Conservation (phyloP, 345 rosid species). For the Melaleuca quinquenervia region DNA sequence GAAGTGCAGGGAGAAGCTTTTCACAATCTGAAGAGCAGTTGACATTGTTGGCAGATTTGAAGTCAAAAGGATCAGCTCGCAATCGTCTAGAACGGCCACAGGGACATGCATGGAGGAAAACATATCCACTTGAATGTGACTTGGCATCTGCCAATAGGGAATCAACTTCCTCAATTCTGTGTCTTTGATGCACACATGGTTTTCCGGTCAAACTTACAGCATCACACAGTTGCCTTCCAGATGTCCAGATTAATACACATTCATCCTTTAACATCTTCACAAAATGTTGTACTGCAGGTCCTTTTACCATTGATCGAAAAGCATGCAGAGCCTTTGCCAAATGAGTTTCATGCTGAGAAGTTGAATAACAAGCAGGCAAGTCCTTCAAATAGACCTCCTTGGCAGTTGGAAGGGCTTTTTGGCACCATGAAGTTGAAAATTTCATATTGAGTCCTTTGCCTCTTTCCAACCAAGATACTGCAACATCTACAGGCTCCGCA, state of each 20-base stretch:
- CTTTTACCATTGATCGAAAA: constrained; percentile 70
- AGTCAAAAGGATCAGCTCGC: constrained; percentile 62
- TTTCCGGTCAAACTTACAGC: constrained; percentile 85
- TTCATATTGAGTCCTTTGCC: constrained; percentile 54
- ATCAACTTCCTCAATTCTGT: constrained; percentile 18
- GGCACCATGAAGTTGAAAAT: constrained; percentile 72
- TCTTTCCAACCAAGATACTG: constrained; percentile 53
- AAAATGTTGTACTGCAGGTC: constrained; percentile 53
- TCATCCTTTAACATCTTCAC: constrained; percentile 59
- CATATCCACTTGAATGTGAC: constrained; percentile 69
- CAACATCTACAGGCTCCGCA: constrained; percentile 40
- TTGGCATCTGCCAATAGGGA: constrained; percentile 12
- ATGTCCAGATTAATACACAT: constrained; percentile 64
- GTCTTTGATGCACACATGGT: constrained; percentile 73
- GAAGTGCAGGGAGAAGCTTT: constrained; percentile 44
- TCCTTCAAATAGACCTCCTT: constrained; percentile 61
- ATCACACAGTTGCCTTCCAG: constrained; percentile 84
- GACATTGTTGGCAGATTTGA: constrained; percentile 55
- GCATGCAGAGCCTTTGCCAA: constrained; percentile 48
- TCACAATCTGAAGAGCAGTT: constrained; percentile 64
- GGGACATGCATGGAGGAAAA: constrained; percentile 81
- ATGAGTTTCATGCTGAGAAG: constrained; percentile 57
- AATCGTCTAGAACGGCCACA: constrained; percentile 69
- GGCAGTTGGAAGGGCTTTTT: constrained; percentile 66
- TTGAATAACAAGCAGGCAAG: constrained; percentile 64